Percentiles rank a stretch among this genome's conserved stretches.
Conservation (phyloP, 2,329 filamentous ascomycete genomes). For the Chaetomiaceae sp. region DNA sequence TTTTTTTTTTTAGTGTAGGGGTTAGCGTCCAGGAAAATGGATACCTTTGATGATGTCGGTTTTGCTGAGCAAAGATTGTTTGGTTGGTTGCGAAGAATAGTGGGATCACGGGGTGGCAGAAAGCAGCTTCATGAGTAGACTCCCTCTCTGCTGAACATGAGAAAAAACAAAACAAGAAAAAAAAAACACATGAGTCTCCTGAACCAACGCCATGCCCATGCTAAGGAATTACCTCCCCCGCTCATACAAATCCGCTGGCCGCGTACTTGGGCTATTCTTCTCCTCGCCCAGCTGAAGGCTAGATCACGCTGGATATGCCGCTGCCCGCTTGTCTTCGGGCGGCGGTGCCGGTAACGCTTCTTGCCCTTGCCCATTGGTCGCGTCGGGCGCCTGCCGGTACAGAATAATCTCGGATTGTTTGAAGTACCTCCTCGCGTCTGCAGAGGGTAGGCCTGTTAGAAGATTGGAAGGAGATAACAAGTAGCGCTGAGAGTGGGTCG, state of each 20-base stretch:
- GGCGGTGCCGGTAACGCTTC: slow-evolving; percentile 37
- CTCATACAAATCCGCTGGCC: slow-evolving; percentile 15
- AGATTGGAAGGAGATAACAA: no score
- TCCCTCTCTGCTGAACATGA: not conserved
- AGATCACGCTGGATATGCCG: slow-evolving; percentile 34
- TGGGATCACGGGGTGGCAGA: no score
- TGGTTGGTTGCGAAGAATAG: no score
- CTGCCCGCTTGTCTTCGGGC: slow-evolving; percentile 42
- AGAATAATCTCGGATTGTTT: slow-evolving; percentile 99
- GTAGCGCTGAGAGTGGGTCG: no score
- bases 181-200: slow-evolving; percentile 7
- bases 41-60: slow-evolving; percentile 1
- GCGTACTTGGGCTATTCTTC: not conserved
- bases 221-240: slow-evolving; percentile 15
- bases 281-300: not conserved
- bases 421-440: slow-evolving; percentile 94
- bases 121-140: no score
- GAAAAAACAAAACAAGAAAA: not conserved
- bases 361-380: slow-evolving; percentile 40
- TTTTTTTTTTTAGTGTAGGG: slow-evolving; percentile 10
- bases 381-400: slow-evolving; percentile 72
- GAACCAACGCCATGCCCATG: slow-evolving; percentile 25
- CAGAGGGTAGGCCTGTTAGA: slow-evolving; percentile 23
- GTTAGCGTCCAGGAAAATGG: slow-evolving; percentile 9
- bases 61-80: not conserved